Base-by-base conservation (phyloP, 2,329 filamentous ascomycete species). In the Colletotrichum paranaense region DNA sequence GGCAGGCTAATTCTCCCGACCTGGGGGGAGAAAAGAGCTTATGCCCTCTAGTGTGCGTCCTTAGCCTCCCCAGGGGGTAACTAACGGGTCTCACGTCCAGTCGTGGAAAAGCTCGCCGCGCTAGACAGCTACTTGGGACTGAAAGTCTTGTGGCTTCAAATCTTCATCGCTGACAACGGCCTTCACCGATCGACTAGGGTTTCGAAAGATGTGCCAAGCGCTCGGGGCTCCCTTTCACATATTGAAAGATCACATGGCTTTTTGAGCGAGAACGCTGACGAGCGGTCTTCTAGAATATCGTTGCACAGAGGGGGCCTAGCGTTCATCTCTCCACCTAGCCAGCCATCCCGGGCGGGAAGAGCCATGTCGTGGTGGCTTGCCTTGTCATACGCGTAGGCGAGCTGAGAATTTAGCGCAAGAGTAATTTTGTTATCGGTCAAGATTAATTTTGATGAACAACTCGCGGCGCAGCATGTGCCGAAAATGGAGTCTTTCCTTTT, bases 91-190 rank as follows among this genome's bases (percentile, higher is more conserved):
- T 16, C 3, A 49, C 63, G 38, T 26, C 69, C 59, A 24, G 24
- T 57, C 59, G 14, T 7, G 53, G 65, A 28, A 68, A 59, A 28
- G 42, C 4, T 19, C 58, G 65, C 38, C 65, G 53, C 38, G 63
- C 64, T 26, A 62, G 38, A 58, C 26, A 72, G 68, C 68, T 57
- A 62, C 63, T 57, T 49, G 46, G 67, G 56, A 46, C 68, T 62
- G 16, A 19, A 49, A 49, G 19, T 49, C 42, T 49, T n/a, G 19
- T 49, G 42, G 42, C 42, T 49, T 49, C 42, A n/a, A 49, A 49
- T 49, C 42, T 49, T 72, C 49, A 49, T 62, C 16, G 35, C 57
- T 49, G 64, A 57, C 46, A 38, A 52, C 56, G 46, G 46, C 19
- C 66, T 42, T 72, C 32, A 26, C 46, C 62, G n/a, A 42, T 16